Percentiles rank a stretch among this genome's conserved stretches.
These are phyloP conservation scores for Beauveria rudraprayagi DNA, from an alignment of 2,329 filamentous ascomycete genomes.

Conservation along the genomic window DNA sequence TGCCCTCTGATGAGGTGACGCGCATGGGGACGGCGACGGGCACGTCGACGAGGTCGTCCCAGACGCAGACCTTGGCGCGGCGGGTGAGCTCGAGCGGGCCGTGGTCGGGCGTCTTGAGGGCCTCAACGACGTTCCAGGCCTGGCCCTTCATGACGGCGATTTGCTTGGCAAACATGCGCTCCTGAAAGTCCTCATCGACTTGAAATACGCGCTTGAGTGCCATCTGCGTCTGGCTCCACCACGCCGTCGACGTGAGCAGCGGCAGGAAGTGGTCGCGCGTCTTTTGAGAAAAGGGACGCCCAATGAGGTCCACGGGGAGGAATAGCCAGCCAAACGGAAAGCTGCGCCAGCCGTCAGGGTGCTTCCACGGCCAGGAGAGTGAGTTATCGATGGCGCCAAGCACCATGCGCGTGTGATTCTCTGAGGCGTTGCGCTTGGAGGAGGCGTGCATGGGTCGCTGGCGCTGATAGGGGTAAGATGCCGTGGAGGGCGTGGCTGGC, in stretches of 20 bases:
- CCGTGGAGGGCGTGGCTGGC: constrained; percentile 31
- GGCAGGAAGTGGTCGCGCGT: constrained; percentile 95
- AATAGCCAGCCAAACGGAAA: constrained; percentile 99
- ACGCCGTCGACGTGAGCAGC: constrained; percentile 83
- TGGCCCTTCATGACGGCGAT: constrained; percentile 99
- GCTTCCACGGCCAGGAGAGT: constrained; percentile 97
- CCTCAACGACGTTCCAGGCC: constrained; percentile 98
- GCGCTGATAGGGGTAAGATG: constrained; percentile 61
- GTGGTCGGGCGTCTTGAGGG: constrained; percentile 84
- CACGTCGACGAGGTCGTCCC: constrained; percentile 95
- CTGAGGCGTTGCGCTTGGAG: constrained; percentile 40
- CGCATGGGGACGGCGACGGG: constrained; percentile 89
- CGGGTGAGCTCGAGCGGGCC: constrained; percentile 89
- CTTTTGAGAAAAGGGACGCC: constrained; percentile 88
- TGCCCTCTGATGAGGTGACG: constrained; percentile 70
- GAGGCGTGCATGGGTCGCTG: constrained; percentile 80
- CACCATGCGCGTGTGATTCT: constrained; percentile 51
- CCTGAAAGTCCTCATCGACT: constrained; percentile 91
- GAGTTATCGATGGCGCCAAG: constrained; percentile 97
- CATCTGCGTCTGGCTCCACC: constrained; percentile 93
- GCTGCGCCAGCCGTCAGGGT: constrained; percentile 86
- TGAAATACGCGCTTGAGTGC: constrained; percentile 82
- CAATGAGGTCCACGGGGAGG: constrained; percentile 90
- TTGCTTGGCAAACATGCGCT: constrained; percentile 97
- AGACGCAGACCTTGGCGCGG: constrained; percentile 85